phyloP scores from a whole-genome alignment of 2,329 filamentous ascomycete genomes.

The Pyrenophora teres region DNA sequence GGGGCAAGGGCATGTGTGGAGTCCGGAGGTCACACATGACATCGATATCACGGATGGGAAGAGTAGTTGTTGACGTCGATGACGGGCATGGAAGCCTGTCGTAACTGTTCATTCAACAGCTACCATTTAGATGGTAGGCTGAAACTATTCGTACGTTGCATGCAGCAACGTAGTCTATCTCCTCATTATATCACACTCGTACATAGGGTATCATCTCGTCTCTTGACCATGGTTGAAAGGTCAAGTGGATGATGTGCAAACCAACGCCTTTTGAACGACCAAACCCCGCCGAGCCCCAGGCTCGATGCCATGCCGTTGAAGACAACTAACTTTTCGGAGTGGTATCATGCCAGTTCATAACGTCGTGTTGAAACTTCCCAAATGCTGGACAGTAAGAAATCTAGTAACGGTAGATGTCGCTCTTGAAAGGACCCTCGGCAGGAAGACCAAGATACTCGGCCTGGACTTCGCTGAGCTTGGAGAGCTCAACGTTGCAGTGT shows the following conservation, averaged over 20 bases:
- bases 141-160: constrained; percentile 29
- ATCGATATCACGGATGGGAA: background rate
- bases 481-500: constrained; percentile 94
- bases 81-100: constrained; percentile 17
- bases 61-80: constrained; percentile 11
- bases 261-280: constrained; percentile 44
- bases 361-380: constrained; percentile 59
- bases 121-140: constrained; percentile 16
- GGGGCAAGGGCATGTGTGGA: background rate
- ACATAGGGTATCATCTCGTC: constrained; percentile 39
- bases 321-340: constrained; percentile 58
- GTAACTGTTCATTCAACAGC: constrained; percentile 25
- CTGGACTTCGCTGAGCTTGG: constrained; percentile 81
- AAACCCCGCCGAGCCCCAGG: constrained; percentile 36
- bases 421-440: constrained; percentile 91
- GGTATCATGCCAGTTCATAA: constrained; percentile 64
- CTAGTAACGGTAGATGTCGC: constrained; percentile 73
- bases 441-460: constrained; percentile 92
- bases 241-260: constrained; percentile 44
- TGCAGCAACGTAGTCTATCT: constrained; percentile 22
- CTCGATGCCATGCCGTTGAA: constrained; percentile 64
- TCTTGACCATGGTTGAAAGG: constrained; percentile 47
- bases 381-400: constrained; percentile 36
- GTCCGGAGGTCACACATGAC: too few species aligned
- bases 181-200: constrained; percentile 28